Evolutionary conservation across 768 basidiomycete species (phyloP).

Genomic region (Xerocomus spinulosus): DNA sequence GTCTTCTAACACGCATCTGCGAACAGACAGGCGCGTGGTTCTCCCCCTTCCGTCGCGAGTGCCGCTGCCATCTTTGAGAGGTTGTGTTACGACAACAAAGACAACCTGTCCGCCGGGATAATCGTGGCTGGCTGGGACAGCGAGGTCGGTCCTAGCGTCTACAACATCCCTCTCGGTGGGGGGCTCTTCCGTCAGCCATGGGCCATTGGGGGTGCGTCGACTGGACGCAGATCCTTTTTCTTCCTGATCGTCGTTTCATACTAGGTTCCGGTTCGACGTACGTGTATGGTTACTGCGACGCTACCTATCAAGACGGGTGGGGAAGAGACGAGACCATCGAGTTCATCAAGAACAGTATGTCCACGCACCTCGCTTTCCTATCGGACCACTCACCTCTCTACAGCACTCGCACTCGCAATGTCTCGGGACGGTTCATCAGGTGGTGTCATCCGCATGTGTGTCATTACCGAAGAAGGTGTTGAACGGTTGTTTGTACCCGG

Average conservation of each 20-base stretch:
- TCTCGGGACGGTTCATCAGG: conserved; percentile 97
- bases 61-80: conserved; percentile 83
- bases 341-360: conserved; percentile 94
- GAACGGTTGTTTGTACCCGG: conserved; percentile 93
- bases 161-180: conserved; percentile 95
- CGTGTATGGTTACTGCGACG: conserved; percentile 98
- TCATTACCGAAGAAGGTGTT: conserved; percentile 89
- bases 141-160: conserved; percentile 85
- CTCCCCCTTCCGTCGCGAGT: conserved; percentile 71
- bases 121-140: conserved; percentile 99
- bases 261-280: conserved; percentile 94
- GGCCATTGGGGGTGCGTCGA: conserved; percentile 86
- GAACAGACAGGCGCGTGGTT: conserved; percentile 52
- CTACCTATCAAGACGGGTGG: conserved; percentile 95
- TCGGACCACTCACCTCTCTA: conserved; percentile 6
- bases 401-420: conserved; percentile 94
- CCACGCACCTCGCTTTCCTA: neutral
- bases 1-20: conserved; percentile 1
- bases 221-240: neutral
- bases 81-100: conserved; percentile 93
- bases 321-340: conserved; percentile 82
- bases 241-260: neutral
- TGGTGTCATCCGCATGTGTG: conserved; percentile 94
- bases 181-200: conserved; percentile 97
- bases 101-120: conserved; percentile 82